Conservation (phyloP, 2,329 filamentous ascomycete species). For the Claviceps lovelessii region DNA sequence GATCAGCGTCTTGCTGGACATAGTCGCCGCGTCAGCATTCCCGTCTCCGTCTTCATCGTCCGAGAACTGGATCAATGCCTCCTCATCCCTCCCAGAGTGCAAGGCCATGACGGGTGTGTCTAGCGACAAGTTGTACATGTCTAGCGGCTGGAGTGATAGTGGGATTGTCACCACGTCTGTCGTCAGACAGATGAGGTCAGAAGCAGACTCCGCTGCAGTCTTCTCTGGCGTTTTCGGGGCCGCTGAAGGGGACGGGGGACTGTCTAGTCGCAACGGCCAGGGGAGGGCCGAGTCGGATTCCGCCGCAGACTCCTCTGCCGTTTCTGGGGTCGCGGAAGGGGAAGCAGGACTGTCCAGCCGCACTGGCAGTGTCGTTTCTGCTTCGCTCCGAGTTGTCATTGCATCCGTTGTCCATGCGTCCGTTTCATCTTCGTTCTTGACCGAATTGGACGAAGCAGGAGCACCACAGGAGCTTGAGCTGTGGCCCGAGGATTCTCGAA, state of each 20-base stretch:
- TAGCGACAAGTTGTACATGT: not conserved
- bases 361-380: too few relatives aligned
- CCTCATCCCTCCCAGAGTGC: not conserved
- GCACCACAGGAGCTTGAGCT: not conserved
- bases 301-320: not conserved
- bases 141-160: not conserved
- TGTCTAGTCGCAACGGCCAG: not conserved
- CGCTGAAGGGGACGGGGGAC: not conserved
- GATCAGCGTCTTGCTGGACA: not conserved
- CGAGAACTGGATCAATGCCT: constrained; percentile 1
- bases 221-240: not conserved
- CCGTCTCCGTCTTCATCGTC: not conserved
- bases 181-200: constrained; percentile 1
- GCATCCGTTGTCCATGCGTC: not conserved
- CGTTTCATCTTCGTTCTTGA: not conserved
- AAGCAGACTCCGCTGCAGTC: not conserved
- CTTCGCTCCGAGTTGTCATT: not conserved
- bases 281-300: not conserved
- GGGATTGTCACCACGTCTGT: not conserved
- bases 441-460: not conserved
- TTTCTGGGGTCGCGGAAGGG: not conserved
- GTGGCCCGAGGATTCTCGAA: not conserved
- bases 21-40: not conserved
- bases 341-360: not conserved
- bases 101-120: not conserved